A percentile compares a stretch with the other conserved stretches of the same genome.
Evolutionary conservation across 108 stramenopile species (phyloP).

Genomic region (Stephanodiscus triporus): DNA sequence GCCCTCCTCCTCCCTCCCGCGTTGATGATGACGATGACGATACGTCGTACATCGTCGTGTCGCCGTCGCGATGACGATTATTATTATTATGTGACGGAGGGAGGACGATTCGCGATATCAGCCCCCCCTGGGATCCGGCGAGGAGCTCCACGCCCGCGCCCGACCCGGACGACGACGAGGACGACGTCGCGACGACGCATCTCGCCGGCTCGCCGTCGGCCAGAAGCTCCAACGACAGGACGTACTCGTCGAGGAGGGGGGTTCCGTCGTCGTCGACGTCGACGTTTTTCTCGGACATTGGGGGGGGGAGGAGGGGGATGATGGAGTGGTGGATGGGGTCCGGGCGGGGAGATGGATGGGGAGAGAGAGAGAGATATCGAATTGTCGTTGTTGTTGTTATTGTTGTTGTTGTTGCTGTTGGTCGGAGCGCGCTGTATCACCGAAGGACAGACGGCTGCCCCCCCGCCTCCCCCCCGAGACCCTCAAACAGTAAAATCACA

Average conservation of each 20-base stretch:
- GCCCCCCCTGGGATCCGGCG: constrained; percentile 42
- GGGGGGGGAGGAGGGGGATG: background rate
- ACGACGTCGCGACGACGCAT: constrained; percentile 23
- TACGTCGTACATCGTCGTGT: background rate
- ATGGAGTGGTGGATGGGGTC: too few species aligned
- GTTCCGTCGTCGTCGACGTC: background rate
- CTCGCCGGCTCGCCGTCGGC: constrained; percentile 53
- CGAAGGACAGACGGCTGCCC: too few species aligned
- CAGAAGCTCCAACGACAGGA: constrained; percentile 41
- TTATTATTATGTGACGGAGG: too few species aligned
- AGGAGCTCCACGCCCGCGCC: constrained; percentile 17
- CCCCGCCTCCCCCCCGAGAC: too few species aligned
- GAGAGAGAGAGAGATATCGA: too few species aligned
- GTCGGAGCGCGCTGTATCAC: too few species aligned
- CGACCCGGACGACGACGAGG: constrained; percentile 1
- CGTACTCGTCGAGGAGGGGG: constrained; percentile 33
- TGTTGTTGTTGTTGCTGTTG: too few species aligned
- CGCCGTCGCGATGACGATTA: too few species aligned
- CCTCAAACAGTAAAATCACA: too few species aligned
- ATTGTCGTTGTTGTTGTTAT: too few species aligned
- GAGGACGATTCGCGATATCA: constrained; percentile 35
- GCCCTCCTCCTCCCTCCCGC: background rate
- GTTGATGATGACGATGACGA: too few species aligned
- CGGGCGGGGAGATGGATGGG: too few species aligned
- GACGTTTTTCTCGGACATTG: background rate